Base-by-base conservation (phyloP, 2,329 filamentous ascomycete genomes). In the Diplocarpon rosae region DNA sequence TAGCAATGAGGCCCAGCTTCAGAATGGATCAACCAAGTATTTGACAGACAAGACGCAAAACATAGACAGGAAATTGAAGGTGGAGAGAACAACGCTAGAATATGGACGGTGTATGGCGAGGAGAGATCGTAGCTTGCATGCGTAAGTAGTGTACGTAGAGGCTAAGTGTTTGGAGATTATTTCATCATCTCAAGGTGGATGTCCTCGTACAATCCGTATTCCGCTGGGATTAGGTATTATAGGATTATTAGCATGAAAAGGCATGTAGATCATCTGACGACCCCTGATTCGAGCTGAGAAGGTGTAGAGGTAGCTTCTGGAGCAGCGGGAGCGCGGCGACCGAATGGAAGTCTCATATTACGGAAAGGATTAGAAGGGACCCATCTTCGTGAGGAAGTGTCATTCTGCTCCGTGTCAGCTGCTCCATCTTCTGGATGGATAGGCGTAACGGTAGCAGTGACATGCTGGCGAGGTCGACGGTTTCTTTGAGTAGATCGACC, bases 211-310 rank as follows among this genome's bases (percentile, higher is more conserved):
- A 37, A 14, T 27, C 24, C 24, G 34, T 35, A 28, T 27, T 14
- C 9, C 9, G 30, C 30, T 32, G 34, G 30, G 29, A 39, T 36
- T 27, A 28, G 17, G 39, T 40, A 15, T 36, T 30, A 20, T 16
- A 41, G 27, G 32, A 39, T 10, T 35, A 43, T 24, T 17, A 37
- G 14, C 20, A 24, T 24, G 20, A 4, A 24, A 3, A 4, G 7
- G 20, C 20, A 7, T 3, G 28, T 24, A 42, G 17, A 17, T 58
- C 48, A 57, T 50, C 53, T 52, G n/a, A 51, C 49, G 29, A 50
- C 45, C 11, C 56, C 59, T 43, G 59, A 55, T 42, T 62, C 60
- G 20, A 62, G 55, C 40, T 62, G 59, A n/a, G 59, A 59, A 39
- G 59, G 59, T n/a, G 60, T 54, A 12, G 53, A 37, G n/a, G 50